A percentile compares a stretch with the other conserved stretches of the same genome.
Evolutionary conservation across 1,139 yeast species (phyloP).

Genomic region (Arxiozyma slooffiae): DNA sequence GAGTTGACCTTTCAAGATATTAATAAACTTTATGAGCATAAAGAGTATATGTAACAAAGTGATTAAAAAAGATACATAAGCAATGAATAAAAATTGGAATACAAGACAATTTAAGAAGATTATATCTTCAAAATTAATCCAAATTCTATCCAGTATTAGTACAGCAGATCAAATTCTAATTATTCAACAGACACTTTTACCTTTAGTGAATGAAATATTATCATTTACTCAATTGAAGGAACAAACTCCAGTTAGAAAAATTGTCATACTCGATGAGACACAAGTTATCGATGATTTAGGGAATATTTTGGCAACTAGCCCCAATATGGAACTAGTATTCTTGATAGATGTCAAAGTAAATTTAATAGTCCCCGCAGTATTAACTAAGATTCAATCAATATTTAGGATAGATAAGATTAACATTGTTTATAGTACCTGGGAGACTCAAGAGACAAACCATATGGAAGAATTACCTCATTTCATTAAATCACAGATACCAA

Average conservation of each 20-base stretch:
- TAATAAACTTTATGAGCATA: neutral
- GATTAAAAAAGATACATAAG: neutral
- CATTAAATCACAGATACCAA: slow-evolving; percentile 15
- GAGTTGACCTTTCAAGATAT: neutral
- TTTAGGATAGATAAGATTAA: slow-evolving; percentile 7
- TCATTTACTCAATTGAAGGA: slow-evolving; percentile 12
- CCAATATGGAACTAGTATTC: slow-evolving; percentile 17
- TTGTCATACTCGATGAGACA: neutral
- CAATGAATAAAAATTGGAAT: slow-evolving; percentile 20
- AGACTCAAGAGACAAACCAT: slow-evolving; percentile 13
- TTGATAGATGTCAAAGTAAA: slow-evolving; percentile 24
- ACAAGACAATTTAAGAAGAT: slow-evolving; percentile 19
- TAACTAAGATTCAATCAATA: slow-evolving; percentile 7
- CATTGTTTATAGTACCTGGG: slow-evolving; percentile 19
- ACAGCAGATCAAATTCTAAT: slow-evolving; percentile 16
- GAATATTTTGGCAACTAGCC: slow-evolving; percentile 8
- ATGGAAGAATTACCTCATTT: slow-evolving; percentile 17
- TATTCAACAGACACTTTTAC: slow-evolving; percentile 18
- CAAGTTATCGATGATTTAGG: slow-evolving; percentile 13
- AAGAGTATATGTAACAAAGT: neutral
- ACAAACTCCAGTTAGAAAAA: slow-evolving; percentile 3
- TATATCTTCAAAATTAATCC: slow-evolving; percentile 12
- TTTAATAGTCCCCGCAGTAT: slow-evolving; percentile 9
- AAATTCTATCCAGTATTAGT: slow-evolving; percentile 13
- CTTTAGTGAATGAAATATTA: slow-evolving; percentile 17